These are phyloP conservation scores for Vicia faba DNA, from an alignment of 306 rosid species.

Conservation along the genomic window DNA sequence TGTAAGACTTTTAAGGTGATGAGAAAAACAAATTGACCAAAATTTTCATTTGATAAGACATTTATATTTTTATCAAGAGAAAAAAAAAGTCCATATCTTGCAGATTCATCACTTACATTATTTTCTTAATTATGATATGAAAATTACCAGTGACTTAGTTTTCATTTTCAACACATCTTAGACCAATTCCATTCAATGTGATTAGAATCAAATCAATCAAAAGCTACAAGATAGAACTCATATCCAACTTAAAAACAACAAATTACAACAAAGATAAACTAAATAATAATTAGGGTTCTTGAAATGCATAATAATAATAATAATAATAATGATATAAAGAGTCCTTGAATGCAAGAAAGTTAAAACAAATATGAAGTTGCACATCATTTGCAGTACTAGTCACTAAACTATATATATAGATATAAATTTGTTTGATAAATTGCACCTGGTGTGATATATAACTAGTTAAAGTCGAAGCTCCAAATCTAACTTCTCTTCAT, in stretches of 20 bases:
- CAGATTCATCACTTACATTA: slow-evolving; percentile 13
- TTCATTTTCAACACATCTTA: slow-evolving; percentile 12
- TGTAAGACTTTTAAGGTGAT: slow-evolving; percentile 17
- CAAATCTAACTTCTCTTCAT: slow-evolving; percentile 70
- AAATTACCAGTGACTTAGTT: slow-evolving; percentile 2
- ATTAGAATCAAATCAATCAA: slow-evolving; percentile 10
- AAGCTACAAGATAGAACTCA: slow-evolving; percentile 4
- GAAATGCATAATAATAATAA: slow-evolving; percentile 29
- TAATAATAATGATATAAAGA: slow-evolving; percentile 14
- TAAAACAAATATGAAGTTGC: slow-evolving; percentile 29
- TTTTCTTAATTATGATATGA: background rate
- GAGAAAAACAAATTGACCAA: background rate
- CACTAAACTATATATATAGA: too few species aligned
- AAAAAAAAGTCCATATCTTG: background rate
- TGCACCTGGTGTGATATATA: slow-evolving; percentile 36
- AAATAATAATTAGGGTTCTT: slow-evolving; percentile 15
- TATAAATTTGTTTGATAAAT: background rate
- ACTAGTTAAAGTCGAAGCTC: slow-evolving; percentile 69
- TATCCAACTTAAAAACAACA: slow-evolving; percentile 24
- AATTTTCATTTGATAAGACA: slow-evolving; percentile 2
- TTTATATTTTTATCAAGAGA: background rate
- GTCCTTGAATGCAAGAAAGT: slow-evolving; percentile 32
- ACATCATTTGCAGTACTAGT: background rate
- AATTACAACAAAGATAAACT: slow-evolving; percentile 26
- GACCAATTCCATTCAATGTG: slow-evolving; percentile 29